These are phyloP conservation scores for Botryotinia globosa DNA, from an alignment of 2,329 filamentous ascomycete species.

Conservation along the genomic window DNA sequence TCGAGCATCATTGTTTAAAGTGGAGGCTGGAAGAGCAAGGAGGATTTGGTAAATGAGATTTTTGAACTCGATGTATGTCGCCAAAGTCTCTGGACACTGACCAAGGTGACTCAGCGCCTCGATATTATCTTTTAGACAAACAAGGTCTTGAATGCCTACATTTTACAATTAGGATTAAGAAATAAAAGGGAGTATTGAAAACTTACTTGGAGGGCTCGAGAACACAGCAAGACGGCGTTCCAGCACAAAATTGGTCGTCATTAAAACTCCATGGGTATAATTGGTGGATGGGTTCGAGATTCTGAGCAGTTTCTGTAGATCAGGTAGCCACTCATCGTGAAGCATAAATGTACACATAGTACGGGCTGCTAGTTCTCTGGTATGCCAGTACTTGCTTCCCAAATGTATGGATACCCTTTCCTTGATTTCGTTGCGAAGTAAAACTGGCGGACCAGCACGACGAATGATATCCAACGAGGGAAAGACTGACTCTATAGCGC, in stretches of 20 bases:
- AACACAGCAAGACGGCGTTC: constrained; percentile 51
- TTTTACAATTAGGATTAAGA: constrained; percentile 6
- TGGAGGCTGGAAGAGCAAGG: neutral
- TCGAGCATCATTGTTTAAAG: neutral
- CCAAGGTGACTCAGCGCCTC: neutral
- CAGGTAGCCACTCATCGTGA: constrained; percentile 48
- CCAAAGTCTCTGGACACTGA: constrained; percentile 27
- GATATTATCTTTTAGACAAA: constrained; percentile 5
- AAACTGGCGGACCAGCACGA: constrained; percentile 63
- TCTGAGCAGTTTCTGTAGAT: constrained; percentile 39
- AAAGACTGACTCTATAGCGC: constrained; percentile 68
- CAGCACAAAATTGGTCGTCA: constrained; percentile 56
- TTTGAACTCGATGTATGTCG: constrained; percentile 39
- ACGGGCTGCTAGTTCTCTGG: constrained; percentile 75
- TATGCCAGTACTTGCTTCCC: constrained; percentile 71
- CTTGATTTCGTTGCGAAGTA: constrained; percentile 54
- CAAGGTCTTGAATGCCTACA: constrained; percentile 5
- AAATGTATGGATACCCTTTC: constrained; percentile 60
- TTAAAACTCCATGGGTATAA: constrained; percentile 55
- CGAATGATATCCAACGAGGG: constrained; percentile 80
- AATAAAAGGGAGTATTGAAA: neutral
- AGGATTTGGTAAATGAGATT: constrained; percentile 31
- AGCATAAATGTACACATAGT: constrained; percentile 65
- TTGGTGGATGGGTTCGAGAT: constrained; percentile 46
- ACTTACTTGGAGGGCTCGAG: constrained; percentile 46